phyloP scores from a whole-genome alignment of 441 rosid species.

The Geranium incanum region DNA sequence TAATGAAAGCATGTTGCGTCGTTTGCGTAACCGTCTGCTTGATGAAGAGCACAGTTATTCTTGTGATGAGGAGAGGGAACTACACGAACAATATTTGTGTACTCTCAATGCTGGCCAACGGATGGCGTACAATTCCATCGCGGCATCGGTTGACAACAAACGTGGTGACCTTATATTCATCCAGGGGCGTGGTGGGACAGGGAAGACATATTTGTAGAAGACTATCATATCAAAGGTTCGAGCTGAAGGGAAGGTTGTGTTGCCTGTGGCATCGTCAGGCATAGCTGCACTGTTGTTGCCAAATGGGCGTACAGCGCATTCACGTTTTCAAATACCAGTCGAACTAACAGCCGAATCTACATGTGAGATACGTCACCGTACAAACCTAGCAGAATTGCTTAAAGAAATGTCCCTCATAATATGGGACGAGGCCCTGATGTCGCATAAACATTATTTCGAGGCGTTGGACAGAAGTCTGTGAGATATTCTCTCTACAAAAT shows the following conservation, averaged over 20 bases:
- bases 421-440: conserved; percentile 17
- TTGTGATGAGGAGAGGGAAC: no score
- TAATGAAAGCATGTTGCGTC: no score
- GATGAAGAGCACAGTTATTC: no score
- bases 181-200: conserved; percentile 9
- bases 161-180: background rate
- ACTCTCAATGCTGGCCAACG: background rate
- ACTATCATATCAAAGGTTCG: background rate
- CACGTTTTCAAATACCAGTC: background rate
- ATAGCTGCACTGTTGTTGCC: conserved; percentile 2
- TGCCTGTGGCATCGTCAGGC: conserved; percentile 3
- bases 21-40: no score
- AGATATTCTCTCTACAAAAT: background rate
- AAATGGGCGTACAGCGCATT: conserved; percentile 10
- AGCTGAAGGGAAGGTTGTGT: conserved; percentile 2
- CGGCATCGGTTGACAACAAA: background rate
- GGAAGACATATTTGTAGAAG: background rate
- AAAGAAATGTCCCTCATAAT: background rate
- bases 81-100: no score
- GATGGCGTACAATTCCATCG: background rate
- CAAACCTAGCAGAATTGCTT: conserved; percentile 1
- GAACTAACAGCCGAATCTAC: background rate
- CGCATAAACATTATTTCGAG: conserved; percentile 9
- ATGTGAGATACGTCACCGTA: background rate
- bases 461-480: background rate